These are phyloP conservation scores for Calonectria hawksworthii DNA, from an alignment of 2,329 filamentous ascomycete genomes.

Conservation along the genomic window DNA sequence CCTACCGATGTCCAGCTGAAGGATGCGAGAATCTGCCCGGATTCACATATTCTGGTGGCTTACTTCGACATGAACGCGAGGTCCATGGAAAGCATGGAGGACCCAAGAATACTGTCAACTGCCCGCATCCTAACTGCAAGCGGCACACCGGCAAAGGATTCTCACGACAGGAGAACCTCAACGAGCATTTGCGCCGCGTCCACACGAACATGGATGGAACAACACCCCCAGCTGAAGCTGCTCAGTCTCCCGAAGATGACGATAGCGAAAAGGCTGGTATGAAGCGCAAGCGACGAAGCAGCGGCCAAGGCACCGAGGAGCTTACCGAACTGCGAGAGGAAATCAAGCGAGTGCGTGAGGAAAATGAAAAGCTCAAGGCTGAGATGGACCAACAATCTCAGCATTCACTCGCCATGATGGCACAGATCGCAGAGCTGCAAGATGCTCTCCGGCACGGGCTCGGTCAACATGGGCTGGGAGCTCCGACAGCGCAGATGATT, in stretches of 20 bases:
- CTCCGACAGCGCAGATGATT: constrained; percentile 59
- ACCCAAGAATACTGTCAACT: constrained; percentile 88
- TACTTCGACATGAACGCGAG: constrained; percentile 91
- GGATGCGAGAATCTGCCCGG: constrained; percentile 93
- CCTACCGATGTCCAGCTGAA: constrained; percentile 86
- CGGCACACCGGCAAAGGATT: constrained; percentile 91
- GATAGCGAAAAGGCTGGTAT: constrained; percentile 60
- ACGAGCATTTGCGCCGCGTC: constrained; percentile 93
- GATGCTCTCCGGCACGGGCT: constrained; percentile 56
- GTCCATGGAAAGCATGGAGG: constrained; percentile 93
- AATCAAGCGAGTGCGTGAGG: constrained; percentile 75
- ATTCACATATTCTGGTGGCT: constrained; percentile 94
- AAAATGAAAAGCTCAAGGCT: constrained; percentile 71
- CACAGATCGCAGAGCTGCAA: constrained; percentile 62
- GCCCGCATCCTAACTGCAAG: constrained; percentile 89
- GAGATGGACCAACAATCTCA: constrained; percentile 65
- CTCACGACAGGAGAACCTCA: constrained; percentile 92
- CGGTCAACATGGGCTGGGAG: constrained; percentile 48
- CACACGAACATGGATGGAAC: constrained; percentile 70
- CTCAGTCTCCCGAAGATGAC: constrained; percentile 60
- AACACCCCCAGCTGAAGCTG: constrained; percentile 51
- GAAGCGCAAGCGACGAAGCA: constrained; percentile 63
- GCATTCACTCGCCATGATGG: constrained; percentile 62
- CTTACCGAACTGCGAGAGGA: constrained; percentile 73
- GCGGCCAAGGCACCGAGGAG: constrained; percentile 55